Conservation (phyloP, 1,139 yeast genomes). For the Taphrina wiesneri region DNA sequence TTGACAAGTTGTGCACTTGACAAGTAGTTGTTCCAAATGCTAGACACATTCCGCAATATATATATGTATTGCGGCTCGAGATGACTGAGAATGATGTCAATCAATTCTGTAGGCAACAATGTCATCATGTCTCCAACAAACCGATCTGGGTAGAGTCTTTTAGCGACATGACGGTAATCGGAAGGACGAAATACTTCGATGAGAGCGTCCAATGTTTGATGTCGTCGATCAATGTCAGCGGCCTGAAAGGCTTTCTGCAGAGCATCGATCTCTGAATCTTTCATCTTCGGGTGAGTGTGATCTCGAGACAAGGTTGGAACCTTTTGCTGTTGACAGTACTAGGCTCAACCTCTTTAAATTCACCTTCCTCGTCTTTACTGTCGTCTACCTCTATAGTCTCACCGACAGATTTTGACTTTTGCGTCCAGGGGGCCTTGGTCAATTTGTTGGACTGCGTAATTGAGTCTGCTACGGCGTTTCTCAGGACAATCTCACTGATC, state of each 20-base stretch:
- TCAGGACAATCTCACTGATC: conserved; percentile 19
- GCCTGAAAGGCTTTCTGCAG: neutral
- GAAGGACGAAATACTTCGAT: conserved; percentile 5
- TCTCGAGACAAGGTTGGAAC: conserved; percentile 17
- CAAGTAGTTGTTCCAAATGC: conserved; percentile 1
- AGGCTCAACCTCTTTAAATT: neutral
- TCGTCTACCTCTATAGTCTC: neutral
- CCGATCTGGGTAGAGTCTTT: neutral
- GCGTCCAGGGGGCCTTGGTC: neutral
- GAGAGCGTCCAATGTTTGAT: neutral
- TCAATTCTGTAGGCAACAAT: conserved; percentile 4
- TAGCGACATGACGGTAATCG: neutral
- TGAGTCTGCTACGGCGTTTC: neutral
- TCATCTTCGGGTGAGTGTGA: conserved; percentile 13
- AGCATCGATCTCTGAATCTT: neutral
- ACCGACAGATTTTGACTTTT: neutral
- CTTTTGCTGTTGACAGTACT: neutral
- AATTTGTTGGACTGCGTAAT: neutral
- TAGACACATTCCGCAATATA: conserved; percentile 4
- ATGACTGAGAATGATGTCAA: conserved; percentile 2
- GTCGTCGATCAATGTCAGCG: neutral
- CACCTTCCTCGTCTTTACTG: conserved; percentile 7
- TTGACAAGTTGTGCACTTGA: neutral
- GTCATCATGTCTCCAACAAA: conserved; percentile 11
- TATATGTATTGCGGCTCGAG: conserved; percentile 9